A percentile compares a stretch with the other conserved stretches of the same genome.
phyloP scores from a whole-genome alignment of 139 green algal genomes.

The Chlorella sp. region DNA sequence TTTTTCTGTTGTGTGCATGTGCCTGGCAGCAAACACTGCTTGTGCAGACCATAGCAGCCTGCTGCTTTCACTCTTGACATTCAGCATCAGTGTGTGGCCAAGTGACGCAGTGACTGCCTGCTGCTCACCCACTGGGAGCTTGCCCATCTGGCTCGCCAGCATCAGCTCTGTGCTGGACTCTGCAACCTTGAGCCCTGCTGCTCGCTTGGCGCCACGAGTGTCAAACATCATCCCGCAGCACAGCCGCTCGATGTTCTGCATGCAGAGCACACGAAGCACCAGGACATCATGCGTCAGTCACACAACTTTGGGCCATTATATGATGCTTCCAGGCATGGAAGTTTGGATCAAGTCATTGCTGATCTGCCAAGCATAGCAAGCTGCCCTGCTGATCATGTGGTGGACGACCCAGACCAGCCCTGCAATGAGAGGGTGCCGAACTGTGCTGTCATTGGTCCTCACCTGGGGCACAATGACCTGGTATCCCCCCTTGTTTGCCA shows the following conservation, averaged over 20 bases:
- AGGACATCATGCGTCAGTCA: not conserved
- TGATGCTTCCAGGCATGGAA: too few relatives aligned
- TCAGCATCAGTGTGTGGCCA: too few relatives aligned
- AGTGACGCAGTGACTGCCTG: too few relatives aligned
- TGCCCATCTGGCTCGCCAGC: constrained; percentile 77
- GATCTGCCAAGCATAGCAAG: too few relatives aligned
- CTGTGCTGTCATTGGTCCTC: not conserved
- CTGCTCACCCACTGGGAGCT: constrained; percentile 89
- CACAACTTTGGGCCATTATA: not conserved
- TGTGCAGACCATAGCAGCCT: too few relatives aligned
- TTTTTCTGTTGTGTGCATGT: too few relatives aligned
- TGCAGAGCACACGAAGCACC: constrained; percentile 66
- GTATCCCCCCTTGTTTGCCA: constrained; percentile 81
- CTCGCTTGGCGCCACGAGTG: constrained; percentile 79
- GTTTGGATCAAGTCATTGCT: too few relatives aligned
- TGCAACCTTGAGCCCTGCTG: constrained; percentile 28
- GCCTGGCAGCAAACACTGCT: too few relatives aligned
- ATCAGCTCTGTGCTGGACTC: constrained; percentile 75
- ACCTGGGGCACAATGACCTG: constrained; percentile 6
- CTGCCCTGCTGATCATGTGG: not conserved
- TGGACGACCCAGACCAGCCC: not conserved
- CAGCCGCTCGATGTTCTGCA: constrained; percentile 55
- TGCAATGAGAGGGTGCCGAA: not conserved
- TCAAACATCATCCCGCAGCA: constrained; percentile 98
- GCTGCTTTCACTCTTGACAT: too few relatives aligned